phyloP scores from a whole-genome alignment of 1,139 yeast genomes.

The Candida sanyaensis region DNA sequence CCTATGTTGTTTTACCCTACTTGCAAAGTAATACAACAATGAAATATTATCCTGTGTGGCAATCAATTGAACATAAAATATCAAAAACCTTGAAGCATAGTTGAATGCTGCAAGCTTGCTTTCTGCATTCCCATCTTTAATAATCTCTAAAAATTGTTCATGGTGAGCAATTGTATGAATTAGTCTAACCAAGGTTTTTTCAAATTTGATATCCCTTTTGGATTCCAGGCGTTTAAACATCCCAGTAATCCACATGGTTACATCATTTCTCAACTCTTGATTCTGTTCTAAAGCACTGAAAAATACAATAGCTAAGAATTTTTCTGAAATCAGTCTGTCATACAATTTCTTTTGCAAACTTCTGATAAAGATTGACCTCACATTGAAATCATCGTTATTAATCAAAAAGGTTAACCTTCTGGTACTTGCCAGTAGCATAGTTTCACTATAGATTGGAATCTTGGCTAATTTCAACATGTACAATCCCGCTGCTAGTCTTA shows the following conservation, averaged over 20 bases:
- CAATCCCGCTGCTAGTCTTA: slow-evolving; percentile 71
- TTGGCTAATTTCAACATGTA: slow-evolving; percentile 67
- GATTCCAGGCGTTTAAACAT: slow-evolving; percentile 47
- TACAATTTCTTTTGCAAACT: slow-evolving; percentile 57
- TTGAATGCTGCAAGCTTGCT: slow-evolving; percentile 40
- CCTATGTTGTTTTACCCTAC: slow-evolving; percentile 76
- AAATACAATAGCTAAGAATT: slow-evolving; percentile 67
- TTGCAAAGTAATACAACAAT: slow-evolving; percentile 72
- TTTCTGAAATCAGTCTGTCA: slow-evolving; percentile 56
- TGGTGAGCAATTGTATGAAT: slow-evolving; percentile 77
- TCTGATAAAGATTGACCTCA: slow-evolving; percentile 55
- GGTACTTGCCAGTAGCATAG: slow-evolving; percentile 55
- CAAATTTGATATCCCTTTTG: slow-evolving; percentile 51
- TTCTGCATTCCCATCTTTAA: slow-evolving; percentile 22
- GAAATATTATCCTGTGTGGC: slow-evolving; percentile 71
- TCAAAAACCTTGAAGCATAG: slow-evolving; percentile 59
- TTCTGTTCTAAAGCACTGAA: slow-evolving; percentile 79
- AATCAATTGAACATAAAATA: slow-evolving; percentile 60
- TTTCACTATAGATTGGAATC: slow-evolving; percentile 49
- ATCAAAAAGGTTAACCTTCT: slow-evolving; percentile 58
- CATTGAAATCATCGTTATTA: slow-evolving; percentile 65
- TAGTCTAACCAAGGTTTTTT: slow-evolving; percentile 65
- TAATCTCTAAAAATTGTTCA: slow-evolving; percentile 57
- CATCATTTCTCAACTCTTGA: slow-evolving; percentile 45
- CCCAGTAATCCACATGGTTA: slow-evolving; percentile 74